A percentile compares a stretch with the other conserved stretches of the same genome.
Evolutionary conservation across 495 filamentous ascomycete genomes (phyloP).

Genomic region (Xylaria sp.): DNA sequence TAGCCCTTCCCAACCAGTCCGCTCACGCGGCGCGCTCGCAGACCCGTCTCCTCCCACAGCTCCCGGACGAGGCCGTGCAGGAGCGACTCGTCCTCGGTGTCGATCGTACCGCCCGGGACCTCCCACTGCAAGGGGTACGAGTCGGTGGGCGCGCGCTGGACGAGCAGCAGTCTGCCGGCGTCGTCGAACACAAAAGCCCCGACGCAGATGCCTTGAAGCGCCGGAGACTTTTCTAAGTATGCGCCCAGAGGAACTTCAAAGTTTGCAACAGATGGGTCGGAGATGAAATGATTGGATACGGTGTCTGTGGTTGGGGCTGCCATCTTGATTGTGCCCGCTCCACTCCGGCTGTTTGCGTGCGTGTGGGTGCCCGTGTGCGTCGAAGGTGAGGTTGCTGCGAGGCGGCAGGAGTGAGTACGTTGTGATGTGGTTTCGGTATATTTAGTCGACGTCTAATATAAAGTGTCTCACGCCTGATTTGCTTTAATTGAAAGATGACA

Average conservation of each 20-base stretch:
- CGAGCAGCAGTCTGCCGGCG: conserved; percentile 48
- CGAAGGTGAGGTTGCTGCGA: not conserved
- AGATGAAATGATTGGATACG: conserved; percentile 38
- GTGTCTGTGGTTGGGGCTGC: conserved; percentile 16
- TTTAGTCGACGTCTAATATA: not conserved
- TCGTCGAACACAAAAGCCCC: conserved; percentile 49
- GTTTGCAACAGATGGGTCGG: conserved; percentile 29
- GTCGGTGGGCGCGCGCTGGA: conserved; percentile 61
- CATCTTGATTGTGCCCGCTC: not conserved
- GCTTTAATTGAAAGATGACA: not conserved
- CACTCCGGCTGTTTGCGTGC: not conserved
- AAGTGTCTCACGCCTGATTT: not conserved
- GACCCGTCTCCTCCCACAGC: conserved; percentile 62
- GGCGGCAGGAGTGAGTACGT: too few relatives aligned
- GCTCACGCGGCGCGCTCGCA: conserved; percentile 47
- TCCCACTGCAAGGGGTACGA: conserved; percentile 60
- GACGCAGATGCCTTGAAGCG: conserved; percentile 38
- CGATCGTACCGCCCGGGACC: conserved; percentile 61
- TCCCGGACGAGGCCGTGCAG: conserved; percentile 58
- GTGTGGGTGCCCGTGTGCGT: not conserved
- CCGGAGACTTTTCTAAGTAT: conserved; percentile 35
- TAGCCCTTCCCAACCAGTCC: conserved; percentile 43
- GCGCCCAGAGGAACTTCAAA: conserved; percentile 36
- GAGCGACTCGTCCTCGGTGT: conserved; percentile 56
- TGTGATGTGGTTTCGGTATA: not conserved